Evolutionary conservation across 31 red algal genomes (phyloP).

Genomic region (Asparagopsis taxiformis): DNA sequence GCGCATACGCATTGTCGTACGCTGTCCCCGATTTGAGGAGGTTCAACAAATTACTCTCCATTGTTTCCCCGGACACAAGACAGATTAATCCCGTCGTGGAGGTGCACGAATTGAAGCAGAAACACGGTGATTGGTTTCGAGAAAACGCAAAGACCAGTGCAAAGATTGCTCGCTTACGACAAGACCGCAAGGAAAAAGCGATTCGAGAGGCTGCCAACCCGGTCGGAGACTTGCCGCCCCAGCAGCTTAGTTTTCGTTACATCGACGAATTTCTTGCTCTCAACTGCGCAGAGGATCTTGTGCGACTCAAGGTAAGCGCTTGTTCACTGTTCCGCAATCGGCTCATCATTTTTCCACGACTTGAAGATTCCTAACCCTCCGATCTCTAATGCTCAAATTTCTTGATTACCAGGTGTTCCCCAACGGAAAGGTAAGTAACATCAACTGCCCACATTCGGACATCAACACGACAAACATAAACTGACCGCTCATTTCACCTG

Average conservation of each 20-base stretch:
- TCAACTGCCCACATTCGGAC: too few relatives aligned
- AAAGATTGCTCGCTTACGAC: neutral
- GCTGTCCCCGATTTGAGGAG: slow-evolving; percentile 21
- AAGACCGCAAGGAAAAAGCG: slow-evolving; percentile 6
- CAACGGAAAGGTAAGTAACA: slow-evolving; percentile 64
- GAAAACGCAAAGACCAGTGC: neutral
- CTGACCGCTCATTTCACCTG: too few relatives aligned
- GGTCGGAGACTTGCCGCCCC: neutral
- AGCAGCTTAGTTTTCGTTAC: slow-evolving; percentile 66
- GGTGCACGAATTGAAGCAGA: slow-evolving; percentile 6
- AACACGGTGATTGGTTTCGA: slow-evolving; percentile 12
- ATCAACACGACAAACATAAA: too few relatives aligned
- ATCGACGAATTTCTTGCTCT: slow-evolving; percentile 72
- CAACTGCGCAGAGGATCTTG: slow-evolving; percentile 58
- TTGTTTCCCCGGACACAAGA: slow-evolving; percentile 24
- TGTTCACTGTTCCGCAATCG: too few relatives aligned
- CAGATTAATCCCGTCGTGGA: slow-evolving; percentile 19
- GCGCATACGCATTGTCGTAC: slow-evolving; percentile 50
- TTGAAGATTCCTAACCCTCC: neutral
- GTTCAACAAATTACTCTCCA: slow-evolving; percentile 33
- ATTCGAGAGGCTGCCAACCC: slow-evolving; percentile 5
- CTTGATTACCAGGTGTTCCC: slow-evolving; percentile 32
- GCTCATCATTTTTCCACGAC: neutral
- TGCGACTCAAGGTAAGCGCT: slow-evolving; percentile 46
- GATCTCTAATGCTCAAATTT: neutral